phyloP scores from a whole-genome alignment of 2,329 filamentous ascomycete species.

The Neurospora crassa region DNA sequence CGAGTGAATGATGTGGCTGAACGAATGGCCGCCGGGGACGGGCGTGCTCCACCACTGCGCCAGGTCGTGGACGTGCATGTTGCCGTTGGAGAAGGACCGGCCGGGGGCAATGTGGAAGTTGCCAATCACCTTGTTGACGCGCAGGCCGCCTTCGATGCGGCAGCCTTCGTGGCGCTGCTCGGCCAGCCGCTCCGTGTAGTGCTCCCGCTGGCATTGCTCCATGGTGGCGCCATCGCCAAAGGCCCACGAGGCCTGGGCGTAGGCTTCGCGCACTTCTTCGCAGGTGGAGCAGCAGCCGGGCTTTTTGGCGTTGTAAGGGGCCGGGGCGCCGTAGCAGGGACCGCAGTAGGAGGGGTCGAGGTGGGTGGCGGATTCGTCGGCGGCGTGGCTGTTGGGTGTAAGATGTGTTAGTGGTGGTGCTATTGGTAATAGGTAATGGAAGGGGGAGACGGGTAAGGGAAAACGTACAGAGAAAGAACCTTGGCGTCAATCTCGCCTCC shows the following conservation, averaged over 20 bases:
- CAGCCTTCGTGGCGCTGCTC: conserved; percentile 86
- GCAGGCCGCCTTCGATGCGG: conserved; percentile 81
- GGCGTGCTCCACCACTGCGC: conserved; percentile 84
- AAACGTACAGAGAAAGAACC: conserved; percentile 54
- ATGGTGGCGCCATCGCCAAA: conserved; percentile 89
- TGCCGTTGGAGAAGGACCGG: conserved; percentile 84
- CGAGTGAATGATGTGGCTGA: conserved; percentile 76
- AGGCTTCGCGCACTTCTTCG: conserved; percentile 92
- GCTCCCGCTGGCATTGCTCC: conserved; percentile 90
- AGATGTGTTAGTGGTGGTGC: conserved; percentile 16
- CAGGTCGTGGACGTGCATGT: conserved; percentile 95
- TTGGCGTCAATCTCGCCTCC: conserved; percentile 65
- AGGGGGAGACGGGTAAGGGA: background rate
- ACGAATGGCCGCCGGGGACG: conserved; percentile 65
- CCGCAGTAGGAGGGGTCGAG: conserved; percentile 91
- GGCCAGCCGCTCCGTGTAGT: conserved; percentile 83
- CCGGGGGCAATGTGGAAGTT: conserved; percentile 98
- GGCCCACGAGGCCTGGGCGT: conserved; percentile 81
- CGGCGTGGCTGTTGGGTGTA: conserved; percentile 45
- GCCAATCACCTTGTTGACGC: conserved; percentile 96
- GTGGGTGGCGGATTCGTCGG: conserved; percentile 62
- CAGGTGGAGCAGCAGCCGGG: conserved; percentile 94
- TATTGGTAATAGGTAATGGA: background rate
- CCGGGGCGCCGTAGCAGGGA: conserved; percentile 75
- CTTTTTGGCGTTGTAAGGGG: conserved; percentile 65